phyloP scores from a whole-genome alignment of 179 eudicot genomes.

The Beta corolliflora region DNA sequence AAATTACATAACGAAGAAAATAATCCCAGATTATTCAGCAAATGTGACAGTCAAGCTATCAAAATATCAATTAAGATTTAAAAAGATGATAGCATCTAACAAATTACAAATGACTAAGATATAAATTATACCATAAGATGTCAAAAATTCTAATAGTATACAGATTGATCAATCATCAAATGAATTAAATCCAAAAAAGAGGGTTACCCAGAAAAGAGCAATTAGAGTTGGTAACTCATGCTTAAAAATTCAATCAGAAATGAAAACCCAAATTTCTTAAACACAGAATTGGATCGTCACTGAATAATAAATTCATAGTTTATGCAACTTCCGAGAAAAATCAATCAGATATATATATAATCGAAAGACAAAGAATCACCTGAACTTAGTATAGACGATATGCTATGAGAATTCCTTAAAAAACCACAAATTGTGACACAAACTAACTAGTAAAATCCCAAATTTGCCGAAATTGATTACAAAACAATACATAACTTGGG shows the following conservation, averaged over 20 bases:
- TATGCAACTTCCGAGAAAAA: background rate
- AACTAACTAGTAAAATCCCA: background rate
- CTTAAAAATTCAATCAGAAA: background rate
- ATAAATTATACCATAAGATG: background rate
- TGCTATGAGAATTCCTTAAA: background rate
- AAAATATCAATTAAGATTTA: background rate
- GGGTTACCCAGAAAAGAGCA: background rate
- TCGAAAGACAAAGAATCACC: background rate
- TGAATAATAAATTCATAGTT: background rate
- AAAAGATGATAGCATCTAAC: background rate
- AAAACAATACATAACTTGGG: slow-evolving; percentile 6
- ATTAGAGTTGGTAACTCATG: background rate
- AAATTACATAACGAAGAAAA: background rate
- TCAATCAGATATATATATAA: background rate
- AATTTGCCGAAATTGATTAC: slow-evolving; percentile 15
- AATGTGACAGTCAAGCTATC: background rate
- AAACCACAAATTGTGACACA: background rate
- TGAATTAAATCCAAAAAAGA: background rate
- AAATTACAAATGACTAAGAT: background rate
- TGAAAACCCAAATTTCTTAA: background rate
- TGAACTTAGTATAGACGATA: slow-evolving; percentile 11
- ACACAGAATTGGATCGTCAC: slow-evolving; percentile 5
- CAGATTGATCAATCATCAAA: background rate
- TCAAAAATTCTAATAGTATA: background rate
- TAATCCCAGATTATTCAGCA: slow-evolving; percentile 1